phyloP scores from a whole-genome alignment of 2,329 filamentous ascomycete species.

The Cryphonectria carpinicola region DNA sequence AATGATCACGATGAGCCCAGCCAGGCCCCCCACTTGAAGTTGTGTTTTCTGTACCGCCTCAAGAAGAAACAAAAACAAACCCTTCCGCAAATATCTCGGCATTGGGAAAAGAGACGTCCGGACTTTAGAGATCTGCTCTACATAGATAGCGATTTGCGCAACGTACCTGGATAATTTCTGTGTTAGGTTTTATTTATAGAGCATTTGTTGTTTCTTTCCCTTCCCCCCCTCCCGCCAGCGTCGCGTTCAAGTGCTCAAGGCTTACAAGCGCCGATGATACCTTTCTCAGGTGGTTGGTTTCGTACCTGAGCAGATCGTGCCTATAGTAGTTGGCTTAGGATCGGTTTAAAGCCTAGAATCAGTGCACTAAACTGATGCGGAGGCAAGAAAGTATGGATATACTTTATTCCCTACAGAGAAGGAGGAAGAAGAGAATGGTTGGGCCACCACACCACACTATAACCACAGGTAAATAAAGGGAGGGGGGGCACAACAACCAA shows the following conservation, averaged over 20 bases:
- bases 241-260: neutral
- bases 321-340: neutral
- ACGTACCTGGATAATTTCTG: neutral
- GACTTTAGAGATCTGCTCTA: neutral
- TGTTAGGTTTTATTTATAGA: neutral
- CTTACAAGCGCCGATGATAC: neutral
- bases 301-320: neutral
- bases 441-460: too few species aligned
- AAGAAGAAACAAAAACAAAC: too few species aligned
- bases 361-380: neutral
- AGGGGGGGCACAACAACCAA: too few species aligned
- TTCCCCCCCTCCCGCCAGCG: neutral
- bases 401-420: neutral
- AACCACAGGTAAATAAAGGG: too few species aligned
- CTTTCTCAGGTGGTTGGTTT: neutral
- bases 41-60: neutral
- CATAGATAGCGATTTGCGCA: neutral
- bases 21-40: neutral
- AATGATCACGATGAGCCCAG: neutral
- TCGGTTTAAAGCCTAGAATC: neutral
- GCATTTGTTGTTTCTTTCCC: neutral
- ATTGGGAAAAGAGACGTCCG: neutral
- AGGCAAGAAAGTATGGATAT: neutral
- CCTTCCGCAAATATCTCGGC: neutral
- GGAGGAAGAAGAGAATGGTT: neutral